Percentiles rank a stretch among this genome's conserved stretches.
Evolutionary conservation across 2,329 filamentous ascomycete genomes (phyloP).

Genomic region (Fusarium nanum): DNA sequence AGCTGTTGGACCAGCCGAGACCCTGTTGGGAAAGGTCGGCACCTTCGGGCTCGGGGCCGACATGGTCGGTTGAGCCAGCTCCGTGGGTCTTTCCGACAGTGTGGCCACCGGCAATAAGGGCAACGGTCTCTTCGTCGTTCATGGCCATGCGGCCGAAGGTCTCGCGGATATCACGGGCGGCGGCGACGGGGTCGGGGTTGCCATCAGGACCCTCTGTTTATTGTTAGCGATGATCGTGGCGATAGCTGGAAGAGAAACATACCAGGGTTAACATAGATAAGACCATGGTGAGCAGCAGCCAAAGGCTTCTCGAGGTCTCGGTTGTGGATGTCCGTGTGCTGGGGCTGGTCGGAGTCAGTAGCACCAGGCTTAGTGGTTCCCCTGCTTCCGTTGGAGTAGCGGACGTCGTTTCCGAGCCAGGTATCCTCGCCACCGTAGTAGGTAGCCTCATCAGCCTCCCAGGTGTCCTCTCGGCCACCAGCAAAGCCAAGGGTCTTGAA

Average conservation of each 20-base stretch:
- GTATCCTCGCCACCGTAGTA: conserved; percentile 82
- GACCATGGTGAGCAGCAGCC: conserved; percentile 69
- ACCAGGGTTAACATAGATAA: conserved; percentile 28
- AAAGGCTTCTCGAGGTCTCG: conserved; percentile 77
- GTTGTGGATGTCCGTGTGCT: conserved; percentile 60
- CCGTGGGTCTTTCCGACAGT: conserved; percentile 87
- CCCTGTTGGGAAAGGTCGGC: conserved; percentile 74
- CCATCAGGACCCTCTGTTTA: conserved; percentile 82
- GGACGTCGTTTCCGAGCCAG: conserved; percentile 80
- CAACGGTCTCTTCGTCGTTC: conserved; percentile 85
- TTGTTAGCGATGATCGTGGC: conserved; percentile 48
- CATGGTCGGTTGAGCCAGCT: conserved; percentile 55
- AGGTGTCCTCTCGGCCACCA: conserved; percentile 77
- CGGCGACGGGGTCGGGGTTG: conserved; percentile 74
- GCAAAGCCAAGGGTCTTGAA: conserved; percentile 80
- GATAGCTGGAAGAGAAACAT: not conserved
- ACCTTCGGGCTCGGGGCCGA: conserved; percentile 75
- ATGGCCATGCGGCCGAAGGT: conserved; percentile 86
- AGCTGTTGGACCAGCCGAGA: conserved; percentile 76
- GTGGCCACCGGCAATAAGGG: conserved; percentile 82
- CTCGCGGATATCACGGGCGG: conserved; percentile 77
- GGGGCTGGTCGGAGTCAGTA: conserved; percentile 22
- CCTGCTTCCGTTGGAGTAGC: conserved; percentile 73
- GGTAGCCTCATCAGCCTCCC: conserved; percentile 79
- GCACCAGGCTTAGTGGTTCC: conserved; percentile 31